phyloP scores from a whole-genome alignment of 2,329 filamentous ascomycete genomes.

The Fusarium liriodendri region DNA sequence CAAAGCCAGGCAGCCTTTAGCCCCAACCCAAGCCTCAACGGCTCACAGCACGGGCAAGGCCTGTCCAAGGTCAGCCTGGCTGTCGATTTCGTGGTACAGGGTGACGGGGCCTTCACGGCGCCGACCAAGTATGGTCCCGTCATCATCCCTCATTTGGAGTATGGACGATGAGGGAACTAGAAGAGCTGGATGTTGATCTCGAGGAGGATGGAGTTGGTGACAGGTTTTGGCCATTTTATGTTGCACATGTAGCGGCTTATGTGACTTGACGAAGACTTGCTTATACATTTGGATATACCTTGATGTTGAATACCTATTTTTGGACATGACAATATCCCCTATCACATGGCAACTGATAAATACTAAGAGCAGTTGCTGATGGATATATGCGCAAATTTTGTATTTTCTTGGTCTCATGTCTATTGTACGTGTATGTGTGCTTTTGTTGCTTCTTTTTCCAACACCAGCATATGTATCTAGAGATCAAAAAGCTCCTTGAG shows the following conservation, averaged over 20 bases:
- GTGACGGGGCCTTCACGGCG: conserved; percentile 81
- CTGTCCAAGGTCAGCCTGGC: conserved; percentile 83
- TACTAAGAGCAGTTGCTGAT: not conserved
- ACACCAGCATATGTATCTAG: conserved; percentile 47
- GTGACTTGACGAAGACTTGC: conserved; percentile 35
- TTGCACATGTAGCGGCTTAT: conserved; percentile 33
- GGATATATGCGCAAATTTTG: conserved; percentile 10
- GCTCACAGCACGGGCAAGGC: conserved; percentile 52
- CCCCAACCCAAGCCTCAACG: conserved; percentile 50
- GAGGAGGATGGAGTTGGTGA: not conserved
- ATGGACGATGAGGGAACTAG: conserved; percentile 59
- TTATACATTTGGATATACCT: conserved; percentile 41
- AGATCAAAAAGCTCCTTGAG: conserved; percentile 85
- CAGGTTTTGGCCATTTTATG: not conserved
- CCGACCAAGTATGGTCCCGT: conserved; percentile 98
- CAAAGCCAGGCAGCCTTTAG: conserved; percentile 52
- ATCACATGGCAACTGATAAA: not conserved
- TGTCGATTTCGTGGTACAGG: conserved; percentile 97
- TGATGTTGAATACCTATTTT: conserved; percentile 17
- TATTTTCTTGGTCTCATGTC: conserved; percentile 30
- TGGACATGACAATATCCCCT: not conserved
- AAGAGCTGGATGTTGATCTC: not conserved
- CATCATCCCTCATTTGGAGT: conserved; percentile 88
- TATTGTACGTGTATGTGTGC: conserved; percentile 22
- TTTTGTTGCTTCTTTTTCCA: conserved; percentile 20